These are phyloP conservation scores for Colletotrichum higginsianum DNA, from an alignment of 2,329 filamentous ascomycete genomes.

Conservation along the genomic window DNA sequence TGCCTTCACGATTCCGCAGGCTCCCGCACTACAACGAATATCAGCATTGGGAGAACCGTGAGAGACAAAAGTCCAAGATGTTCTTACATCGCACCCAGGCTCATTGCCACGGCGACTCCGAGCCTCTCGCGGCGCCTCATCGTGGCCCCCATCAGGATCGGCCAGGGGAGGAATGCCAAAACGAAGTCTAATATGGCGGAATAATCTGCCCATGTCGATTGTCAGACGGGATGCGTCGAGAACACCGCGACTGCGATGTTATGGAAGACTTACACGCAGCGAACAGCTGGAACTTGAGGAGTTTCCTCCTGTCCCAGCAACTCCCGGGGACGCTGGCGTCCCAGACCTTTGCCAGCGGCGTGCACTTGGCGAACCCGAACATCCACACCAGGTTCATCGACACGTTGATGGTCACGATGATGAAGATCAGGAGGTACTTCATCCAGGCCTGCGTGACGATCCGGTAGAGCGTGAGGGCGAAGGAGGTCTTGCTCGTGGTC, in stretches of 20 bases:
- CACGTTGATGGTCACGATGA: slow-evolving; percentile 45
- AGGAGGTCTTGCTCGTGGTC: slow-evolving; percentile 45
- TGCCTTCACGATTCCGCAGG: slow-evolving; percentile 52
- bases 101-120: slow-evolving; percentile 55
- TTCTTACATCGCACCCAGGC: slow-evolving; percentile 52
- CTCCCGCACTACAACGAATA: slow-evolving; percentile 47
- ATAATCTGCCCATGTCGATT: slow-evolving; percentile 46
- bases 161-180: slow-evolving; percentile 52
- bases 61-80: background rate
- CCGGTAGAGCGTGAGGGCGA: slow-evolving; percentile 45
- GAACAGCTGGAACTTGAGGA: slow-evolving; percentile 50
- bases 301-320: slow-evolving; percentile 49
- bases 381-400: slow-evolving; percentile 51
- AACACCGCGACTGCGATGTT: rapidly evolving
- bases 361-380: slow-evolving; percentile 52
- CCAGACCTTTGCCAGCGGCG: slow-evolving; percentile 48
- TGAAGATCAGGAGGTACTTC: slow-evolving; percentile 49
- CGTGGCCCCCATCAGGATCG: slow-evolving; percentile 51
- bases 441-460: slow-evolving; percentile 45
- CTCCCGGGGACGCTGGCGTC: slow-evolving; percentile 47
- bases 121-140: slow-evolving; percentile 52
- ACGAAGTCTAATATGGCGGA: slow-evolving; percentile 54
- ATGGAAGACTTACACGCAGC: slow-evolving; percentile 48
- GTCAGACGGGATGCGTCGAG: slow-evolving; percentile 13
- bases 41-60: background rate